These are phyloP conservation scores for Aspergillus floridensis DNA, from an alignment of 2,329 filamentous ascomycete genomes.

Conservation along the genomic window DNA sequence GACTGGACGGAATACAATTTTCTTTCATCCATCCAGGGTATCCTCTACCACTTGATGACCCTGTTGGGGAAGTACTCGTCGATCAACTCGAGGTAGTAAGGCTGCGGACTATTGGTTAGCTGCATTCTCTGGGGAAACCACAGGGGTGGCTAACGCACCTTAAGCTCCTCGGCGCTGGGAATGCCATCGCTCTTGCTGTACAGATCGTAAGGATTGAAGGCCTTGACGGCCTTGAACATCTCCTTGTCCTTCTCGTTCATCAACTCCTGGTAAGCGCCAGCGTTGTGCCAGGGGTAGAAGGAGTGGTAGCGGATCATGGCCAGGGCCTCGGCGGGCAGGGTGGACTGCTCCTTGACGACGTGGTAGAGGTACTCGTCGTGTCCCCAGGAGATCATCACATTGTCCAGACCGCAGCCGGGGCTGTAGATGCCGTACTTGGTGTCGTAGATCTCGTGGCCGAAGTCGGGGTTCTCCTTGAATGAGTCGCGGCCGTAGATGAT, in stretches of 20 bases:
- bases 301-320: slow-evolving; percentile 94
- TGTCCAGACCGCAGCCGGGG: slow-evolving; percentile 76
- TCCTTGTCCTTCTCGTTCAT: slow-evolving; percentile 79
- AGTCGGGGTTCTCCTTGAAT: slow-evolving; percentile 75
- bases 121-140: neutral
- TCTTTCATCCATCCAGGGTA: neutral
- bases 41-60: slow-evolving; percentile 64
- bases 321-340: slow-evolving; percentile 73
- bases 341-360: slow-evolving; percentile 78
- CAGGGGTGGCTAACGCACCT: slow-evolving; percentile 47
- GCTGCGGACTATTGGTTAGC: slow-evolving; percentile 40
- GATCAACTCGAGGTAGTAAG: slow-evolving; percentile 72
- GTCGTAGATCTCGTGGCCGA: slow-evolving; percentile 66
- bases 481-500: slow-evolving; percentile 77
- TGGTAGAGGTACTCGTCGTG: slow-evolving; percentile 61
- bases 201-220: slow-evolving; percentile 87
- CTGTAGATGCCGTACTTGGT: slow-evolving; percentile 77
- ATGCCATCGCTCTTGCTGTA: slow-evolving; percentile 88
- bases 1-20: neutral
- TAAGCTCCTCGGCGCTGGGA: slow-evolving; percentile 72
- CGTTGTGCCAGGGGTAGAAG: slow-evolving; percentile 88
- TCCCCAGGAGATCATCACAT: slow-evolving; percentile 87
- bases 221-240: slow-evolving; percentile 77
- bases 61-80: slow-evolving; percentile 70
- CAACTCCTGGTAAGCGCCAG: slow-evolving; percentile 74